Percentiles rank a stretch among this genome's conserved stretches.
Conservation (phyloP, 1,284 basidiomycete genomes). For the Wolfiporia cocos region DNA sequence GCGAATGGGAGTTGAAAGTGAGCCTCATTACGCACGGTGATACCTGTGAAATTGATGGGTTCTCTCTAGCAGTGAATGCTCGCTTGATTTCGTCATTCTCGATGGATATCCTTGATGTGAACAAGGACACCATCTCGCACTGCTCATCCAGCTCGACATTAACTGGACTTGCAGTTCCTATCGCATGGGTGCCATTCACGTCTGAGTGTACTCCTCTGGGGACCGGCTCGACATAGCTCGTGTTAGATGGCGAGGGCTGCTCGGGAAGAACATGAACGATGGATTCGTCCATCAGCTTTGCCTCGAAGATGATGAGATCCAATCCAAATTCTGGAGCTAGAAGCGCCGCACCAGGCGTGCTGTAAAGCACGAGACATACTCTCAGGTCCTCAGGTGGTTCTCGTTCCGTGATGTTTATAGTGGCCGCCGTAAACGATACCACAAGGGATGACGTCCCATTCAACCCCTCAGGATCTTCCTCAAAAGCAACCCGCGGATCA, state of each 20-base stretch:
- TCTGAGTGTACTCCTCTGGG: not conserved
- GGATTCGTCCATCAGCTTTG: slow-evolving; percentile 23
- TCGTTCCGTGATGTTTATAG: slow-evolving; percentile 18
- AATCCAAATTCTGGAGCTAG: slow-evolving; percentile 22
- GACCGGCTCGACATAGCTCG: not conserved
- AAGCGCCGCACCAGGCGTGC: slow-evolving; percentile 15
- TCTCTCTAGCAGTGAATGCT: slow-evolving; percentile 16
- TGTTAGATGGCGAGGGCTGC: slow-evolving; percentile 4
- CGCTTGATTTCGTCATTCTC: slow-evolving; percentile 16
- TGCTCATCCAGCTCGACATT: slow-evolving; percentile 27
- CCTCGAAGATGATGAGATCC: slow-evolving; percentile 23
- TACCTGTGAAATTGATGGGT: slow-evolving; percentile 20
- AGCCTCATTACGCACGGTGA: slow-evolving; percentile 29
- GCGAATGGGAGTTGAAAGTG: slow-evolving; percentile 17
- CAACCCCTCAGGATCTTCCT: slow-evolving; percentile 28
- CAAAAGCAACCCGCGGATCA: slow-evolving; percentile 21
- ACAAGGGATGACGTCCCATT: slow-evolving; percentile 28
- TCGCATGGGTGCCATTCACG: not conserved
- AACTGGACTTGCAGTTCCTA: slow-evolving; percentile 6
- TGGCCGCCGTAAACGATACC: slow-evolving; percentile 29
- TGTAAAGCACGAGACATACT: slow-evolving; percentile 24
- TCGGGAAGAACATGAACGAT: slow-evolving; percentile 27
- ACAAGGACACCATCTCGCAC: slow-evolving; percentile 3
- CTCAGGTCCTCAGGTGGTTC: slow-evolving; percentile 18
- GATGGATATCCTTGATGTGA: slow-evolving; percentile 22